These are phyloP conservation scores for Calocybe indica DNA, from an alignment of 768 basidiomycete species.

Conservation along the genomic window DNA sequence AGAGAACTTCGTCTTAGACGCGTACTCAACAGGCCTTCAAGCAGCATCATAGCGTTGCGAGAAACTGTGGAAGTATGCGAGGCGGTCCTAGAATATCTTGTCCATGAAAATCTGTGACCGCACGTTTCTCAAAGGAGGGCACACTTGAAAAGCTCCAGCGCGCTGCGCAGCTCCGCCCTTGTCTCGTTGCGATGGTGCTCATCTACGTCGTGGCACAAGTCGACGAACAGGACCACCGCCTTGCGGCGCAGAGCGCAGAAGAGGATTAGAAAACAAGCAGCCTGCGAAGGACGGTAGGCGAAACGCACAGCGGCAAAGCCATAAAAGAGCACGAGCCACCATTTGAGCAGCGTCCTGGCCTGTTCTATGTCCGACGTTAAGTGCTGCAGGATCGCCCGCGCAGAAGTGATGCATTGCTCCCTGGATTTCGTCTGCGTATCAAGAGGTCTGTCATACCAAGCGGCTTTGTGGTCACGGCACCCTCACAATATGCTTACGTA, in stretches of 20 bases:
- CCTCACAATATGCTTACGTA: constrained; percentile 11
- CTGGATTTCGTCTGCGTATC: constrained; percentile 15
- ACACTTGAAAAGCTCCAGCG: constrained; percentile 17
- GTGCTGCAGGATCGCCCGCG: constrained; percentile 14
- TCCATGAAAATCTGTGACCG: too few species aligned
- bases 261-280: not conserved
- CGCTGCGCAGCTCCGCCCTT: constrained; percentile 13
- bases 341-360: constrained; percentile 15
- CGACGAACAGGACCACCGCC: constrained; percentile 20
- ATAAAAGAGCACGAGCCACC: constrained; percentile 18
- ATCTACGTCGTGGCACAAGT: constrained; percentile 15
- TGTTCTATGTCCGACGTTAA: constrained; percentile 14
- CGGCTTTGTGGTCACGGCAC: not conserved
- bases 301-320: constrained; percentile 17
- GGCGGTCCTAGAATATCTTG: not conserved
- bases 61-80: constrained; percentile 14
- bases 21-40: constrained; percentile 19
- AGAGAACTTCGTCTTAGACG: too few species aligned
- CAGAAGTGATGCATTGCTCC: constrained; percentile 18
- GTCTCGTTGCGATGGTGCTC: constrained; percentile 12
- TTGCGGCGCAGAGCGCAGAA: too few species aligned
- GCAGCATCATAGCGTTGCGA: constrained; percentile 15
- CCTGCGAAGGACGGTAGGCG: not conserved
- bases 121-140: not conserved
- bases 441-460: too few species aligned